Percentiles rank a stretch among this genome's conserved stretches.
Evolutionary conservation across 352 stramenopile genomes (phyloP).

Genomic region (Phytophthora foliorum): DNA sequence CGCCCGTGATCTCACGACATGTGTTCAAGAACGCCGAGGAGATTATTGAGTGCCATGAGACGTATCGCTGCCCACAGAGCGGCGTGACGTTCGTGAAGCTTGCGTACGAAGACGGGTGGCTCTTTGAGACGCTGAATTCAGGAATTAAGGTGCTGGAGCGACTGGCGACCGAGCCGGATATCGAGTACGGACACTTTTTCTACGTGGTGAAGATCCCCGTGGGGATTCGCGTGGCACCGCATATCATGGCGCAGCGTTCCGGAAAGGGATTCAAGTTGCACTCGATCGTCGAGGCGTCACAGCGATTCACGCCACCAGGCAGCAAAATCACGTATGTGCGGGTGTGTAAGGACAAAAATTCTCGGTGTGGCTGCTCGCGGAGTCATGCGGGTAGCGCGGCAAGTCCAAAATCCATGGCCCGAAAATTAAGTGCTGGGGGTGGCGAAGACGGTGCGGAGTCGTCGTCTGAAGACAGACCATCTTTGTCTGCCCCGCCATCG

Average conservation of each 20-base stretch:
- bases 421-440: conserved; percentile 28
- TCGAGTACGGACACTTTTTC: conserved; percentile 85
- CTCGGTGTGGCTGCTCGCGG: conserved; percentile 59
- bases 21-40: conserved; percentile 86
- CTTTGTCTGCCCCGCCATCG: conserved; percentile 37
- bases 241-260: conserved; percentile 87
- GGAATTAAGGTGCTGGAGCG: conserved; percentile 80
- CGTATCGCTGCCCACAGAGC: conserved; percentile 77
- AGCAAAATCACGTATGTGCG: conserved; percentile 89
- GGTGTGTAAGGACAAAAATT: conserved; percentile 83
- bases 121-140: conserved; percentile 86
- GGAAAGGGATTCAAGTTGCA: conserved; percentile 86
- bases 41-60: conserved; percentile 80
- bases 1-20: conserved; percentile 70
- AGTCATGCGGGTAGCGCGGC: conserved; percentile 48
- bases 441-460: conserved; percentile 13
- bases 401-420: conserved; percentile 31
- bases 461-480: conserved; percentile 15
- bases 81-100: conserved; percentile 85
- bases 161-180: conserved; percentile 67
- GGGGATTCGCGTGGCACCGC: conserved; percentile 79
- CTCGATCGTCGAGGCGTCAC: conserved; percentile 85
- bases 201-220: conserved; percentile 88
- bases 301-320: conserved; percentile 82
- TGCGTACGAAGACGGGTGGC: conserved; percentile 84